Conservation (phyloP, 108 stramenopile species). For the Poteriospumella lacustris region DNA sequence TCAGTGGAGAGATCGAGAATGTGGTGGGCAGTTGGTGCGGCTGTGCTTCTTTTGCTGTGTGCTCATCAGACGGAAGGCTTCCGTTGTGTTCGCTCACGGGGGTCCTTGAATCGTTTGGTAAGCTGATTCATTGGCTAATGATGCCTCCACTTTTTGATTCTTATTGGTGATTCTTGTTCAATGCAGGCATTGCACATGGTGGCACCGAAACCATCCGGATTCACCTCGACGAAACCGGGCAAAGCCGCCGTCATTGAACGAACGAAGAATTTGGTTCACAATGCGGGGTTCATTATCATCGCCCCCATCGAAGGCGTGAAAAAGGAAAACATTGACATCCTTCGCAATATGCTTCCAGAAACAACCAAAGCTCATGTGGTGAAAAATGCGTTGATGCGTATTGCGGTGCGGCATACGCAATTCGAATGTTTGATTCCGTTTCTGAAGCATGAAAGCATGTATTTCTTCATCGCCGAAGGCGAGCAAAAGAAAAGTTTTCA, state of each 20-base stretch:
- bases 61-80: no score
- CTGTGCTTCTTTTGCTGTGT: no score
- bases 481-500: background rate
- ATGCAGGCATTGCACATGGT: no score
- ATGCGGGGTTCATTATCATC: background rate
- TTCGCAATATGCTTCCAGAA: background rate
- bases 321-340: background rate
- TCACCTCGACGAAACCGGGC: background rate
- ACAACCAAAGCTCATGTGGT: background rate
- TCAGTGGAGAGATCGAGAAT: no score
- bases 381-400: background rate
- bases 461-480: constrained; percentile 18
- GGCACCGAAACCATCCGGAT: background rate
- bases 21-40: no score
- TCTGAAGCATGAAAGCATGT: background rate
- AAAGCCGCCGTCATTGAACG: constrained; percentile 1
- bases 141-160: no score
- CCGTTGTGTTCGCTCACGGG: no score
- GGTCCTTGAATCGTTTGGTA: no score
- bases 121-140: no score
- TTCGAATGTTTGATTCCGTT: background rate
- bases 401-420: background rate
- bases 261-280: background rate
- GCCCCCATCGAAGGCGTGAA: background rate
- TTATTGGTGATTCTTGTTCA: no score